A percentile compares a stretch with the other conserved stretches of the same genome.
phyloP scores from a whole-genome alignment of 805 yeast genomes.

The Yueomyces sinensis region DNA sequence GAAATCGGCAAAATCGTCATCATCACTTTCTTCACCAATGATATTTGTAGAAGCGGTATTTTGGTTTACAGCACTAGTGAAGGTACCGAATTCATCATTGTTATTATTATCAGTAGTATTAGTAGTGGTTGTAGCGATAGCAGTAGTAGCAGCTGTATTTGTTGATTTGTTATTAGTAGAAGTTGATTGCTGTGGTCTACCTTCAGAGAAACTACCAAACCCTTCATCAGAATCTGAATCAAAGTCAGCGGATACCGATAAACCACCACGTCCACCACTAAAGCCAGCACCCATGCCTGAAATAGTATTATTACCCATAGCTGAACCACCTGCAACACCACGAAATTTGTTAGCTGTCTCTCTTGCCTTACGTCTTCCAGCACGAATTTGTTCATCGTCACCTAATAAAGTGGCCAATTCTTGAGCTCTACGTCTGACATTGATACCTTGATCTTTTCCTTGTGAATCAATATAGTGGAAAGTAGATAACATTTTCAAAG shows the following conservation, averaged over 20 bases:
- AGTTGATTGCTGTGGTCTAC: slow-evolving; percentile 25
- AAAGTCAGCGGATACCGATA: slow-evolving; percentile 26
- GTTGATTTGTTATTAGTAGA: background rate
- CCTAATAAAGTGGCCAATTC: slow-evolving; percentile 55
- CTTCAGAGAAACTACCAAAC: slow-evolving; percentile 52
- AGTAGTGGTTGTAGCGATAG: slow-evolving; percentile 20
- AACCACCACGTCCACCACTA: slow-evolving; percentile 14
- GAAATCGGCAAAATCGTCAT: slow-evolving; percentile 73
- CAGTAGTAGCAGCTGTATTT: slow-evolving; percentile 11
- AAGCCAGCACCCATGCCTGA: slow-evolving; percentile 18
- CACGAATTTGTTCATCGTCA: slow-evolving; percentile 64
- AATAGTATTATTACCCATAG: slow-evolving; percentile 21
- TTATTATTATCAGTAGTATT: slow-evolving; percentile 30
- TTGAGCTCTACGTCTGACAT: slow-evolving; percentile 85
- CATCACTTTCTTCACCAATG: slow-evolving; percentile 35
- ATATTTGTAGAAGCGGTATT: slow-evolving; percentile 3
- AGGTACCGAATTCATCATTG: slow-evolving; percentile 71
- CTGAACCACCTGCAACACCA: slow-evolving; percentile 57
- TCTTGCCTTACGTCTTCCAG: slow-evolving; percentile 85
- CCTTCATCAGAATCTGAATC: slow-evolving; percentile 38
- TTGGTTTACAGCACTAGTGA: slow-evolving; percentile 58
- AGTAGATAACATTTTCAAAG: slow-evolving; percentile 76
- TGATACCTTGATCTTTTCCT: slow-evolving; percentile 92
- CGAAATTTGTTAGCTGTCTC: slow-evolving; percentile 72
- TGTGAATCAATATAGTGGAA: slow-evolving; percentile 90